Conservation (phyloP, 2,329 filamentous ascomycete species). For the Cercospora sp. region DNA sequence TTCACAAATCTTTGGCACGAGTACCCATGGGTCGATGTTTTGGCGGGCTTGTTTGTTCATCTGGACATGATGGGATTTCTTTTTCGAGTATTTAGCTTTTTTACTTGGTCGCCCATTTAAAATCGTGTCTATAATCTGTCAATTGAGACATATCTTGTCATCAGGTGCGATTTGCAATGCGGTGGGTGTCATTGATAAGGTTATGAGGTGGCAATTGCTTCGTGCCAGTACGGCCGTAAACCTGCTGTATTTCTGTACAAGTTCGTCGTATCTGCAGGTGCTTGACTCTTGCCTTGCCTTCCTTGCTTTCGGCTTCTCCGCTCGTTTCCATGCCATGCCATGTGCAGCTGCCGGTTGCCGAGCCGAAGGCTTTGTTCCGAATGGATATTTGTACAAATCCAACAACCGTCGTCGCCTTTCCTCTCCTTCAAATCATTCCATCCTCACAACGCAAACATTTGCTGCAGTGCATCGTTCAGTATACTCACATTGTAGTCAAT, state of each 20-base stretch:
- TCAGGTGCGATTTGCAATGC: not conserved
- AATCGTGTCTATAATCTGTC: constrained; percentile 2
- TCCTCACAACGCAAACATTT: constrained; percentile 62
- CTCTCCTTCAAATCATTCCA: not conserved
- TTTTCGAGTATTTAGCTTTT: constrained; percentile 11
- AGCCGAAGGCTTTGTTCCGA: not conserved
- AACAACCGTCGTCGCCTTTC: not conserved
- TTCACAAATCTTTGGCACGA: not conserved
- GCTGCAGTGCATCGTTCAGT: constrained; percentile 73
- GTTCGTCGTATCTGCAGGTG: not conserved
- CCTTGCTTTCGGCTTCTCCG: not conserved
- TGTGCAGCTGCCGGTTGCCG: not conserved
- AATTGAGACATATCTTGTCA: not conserved
- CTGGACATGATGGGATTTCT: constrained; percentile 13
- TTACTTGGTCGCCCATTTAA: not conserved
- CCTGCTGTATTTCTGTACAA: not conserved
- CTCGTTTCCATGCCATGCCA: not conserved
- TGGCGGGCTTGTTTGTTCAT: constrained; percentile 4
- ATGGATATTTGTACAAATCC: not conserved
- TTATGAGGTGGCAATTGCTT: not conserved
- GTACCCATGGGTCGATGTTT: constrained; percentile 9
- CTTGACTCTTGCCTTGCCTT: not conserved
- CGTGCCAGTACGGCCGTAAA: not conserved
- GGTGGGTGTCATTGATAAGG: not conserved
- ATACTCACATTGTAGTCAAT: constrained; percentile 87